Evolutionary conservation across 495 filamentous ascomycete genomes (phyloP).

Genomic region (Penicillium waksmanii): DNA sequence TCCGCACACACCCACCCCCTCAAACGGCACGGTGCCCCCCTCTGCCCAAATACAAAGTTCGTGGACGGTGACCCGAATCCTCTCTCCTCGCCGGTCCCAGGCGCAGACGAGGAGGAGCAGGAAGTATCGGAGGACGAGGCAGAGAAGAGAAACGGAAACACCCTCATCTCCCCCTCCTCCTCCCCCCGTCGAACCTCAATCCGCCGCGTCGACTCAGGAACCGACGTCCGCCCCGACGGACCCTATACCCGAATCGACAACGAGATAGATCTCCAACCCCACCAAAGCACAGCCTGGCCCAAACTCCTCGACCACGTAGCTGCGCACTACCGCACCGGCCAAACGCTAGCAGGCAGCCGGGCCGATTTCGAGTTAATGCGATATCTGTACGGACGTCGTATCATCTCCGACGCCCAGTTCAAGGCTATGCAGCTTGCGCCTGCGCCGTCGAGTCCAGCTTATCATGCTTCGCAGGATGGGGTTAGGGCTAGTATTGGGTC

Average conservation of each 20-base stretch:
- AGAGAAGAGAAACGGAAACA: no score
- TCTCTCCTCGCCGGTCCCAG: conserved; percentile 5
- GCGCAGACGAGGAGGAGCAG: not conserved
- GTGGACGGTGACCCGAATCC: conserved; percentile 25
- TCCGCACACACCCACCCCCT: conserved; percentile 44
- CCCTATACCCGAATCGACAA: not conserved
- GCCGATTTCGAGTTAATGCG: conserved; percentile 52
- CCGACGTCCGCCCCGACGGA: not conserved
- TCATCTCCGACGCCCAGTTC: conserved; percentile 52
- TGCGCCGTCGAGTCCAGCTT: conserved; percentile 47
- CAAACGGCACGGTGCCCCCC: conserved; percentile 44
- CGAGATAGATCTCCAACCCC: not conserved
- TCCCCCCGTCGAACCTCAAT: not conserved
- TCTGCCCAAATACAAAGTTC: conserved; percentile 43
- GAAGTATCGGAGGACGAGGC: no score
- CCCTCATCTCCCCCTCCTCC: no score
- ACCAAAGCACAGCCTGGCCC: conserved; percentile 38
- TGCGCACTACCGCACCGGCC: conserved; percentile 43
- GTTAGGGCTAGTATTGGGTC: conserved; percentile 48
- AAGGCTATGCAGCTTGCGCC: conserved; percentile 50
- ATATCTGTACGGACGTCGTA: conserved; percentile 44
- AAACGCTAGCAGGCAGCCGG: conserved; percentile 44
- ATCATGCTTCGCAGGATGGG: conserved; percentile 47
- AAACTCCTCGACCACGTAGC: conserved; percentile 46
- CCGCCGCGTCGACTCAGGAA: conserved; percentile 1